Evolutionary conservation across 176 grass and related monocot genomes (phyloP).

Genomic region (Carex littledalei): DNA sequence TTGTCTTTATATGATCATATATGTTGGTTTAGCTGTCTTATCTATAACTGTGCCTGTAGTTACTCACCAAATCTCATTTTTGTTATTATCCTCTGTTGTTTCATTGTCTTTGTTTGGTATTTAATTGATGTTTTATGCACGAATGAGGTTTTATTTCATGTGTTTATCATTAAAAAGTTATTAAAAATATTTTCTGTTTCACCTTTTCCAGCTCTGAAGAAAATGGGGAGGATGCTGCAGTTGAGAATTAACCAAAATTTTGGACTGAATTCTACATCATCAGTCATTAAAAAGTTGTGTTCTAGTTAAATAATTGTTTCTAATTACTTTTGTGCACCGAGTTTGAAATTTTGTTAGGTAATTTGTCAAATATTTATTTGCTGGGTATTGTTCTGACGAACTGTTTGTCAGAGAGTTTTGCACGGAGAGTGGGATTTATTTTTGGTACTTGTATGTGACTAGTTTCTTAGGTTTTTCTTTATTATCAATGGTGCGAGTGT

Average conservation of each 20-base stretch:
- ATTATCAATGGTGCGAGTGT: constrained; percentile 21
- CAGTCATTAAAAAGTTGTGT: not conserved
- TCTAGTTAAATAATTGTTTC: constrained; percentile 20
- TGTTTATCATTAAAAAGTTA: not conserved
- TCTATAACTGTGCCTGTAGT: not conserved
- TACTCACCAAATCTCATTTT: not conserved
- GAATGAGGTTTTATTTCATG: not conserved
- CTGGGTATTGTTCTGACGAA: constrained; percentile 10
- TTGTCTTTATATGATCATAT: not conserved
- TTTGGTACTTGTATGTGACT: constrained; percentile 1
- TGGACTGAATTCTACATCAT: not conserved
- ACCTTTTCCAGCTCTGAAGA: constrained; percentile 8
- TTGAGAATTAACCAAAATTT: constrained; percentile 21
- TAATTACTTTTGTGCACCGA: not conserved
- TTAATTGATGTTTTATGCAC: not conserved
- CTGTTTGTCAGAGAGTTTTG: constrained; percentile 21
- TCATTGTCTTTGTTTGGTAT: not conserved
- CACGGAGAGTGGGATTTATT: constrained; percentile 4
- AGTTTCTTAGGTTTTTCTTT: constrained; percentile 8
- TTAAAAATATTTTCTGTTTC: not conserved
- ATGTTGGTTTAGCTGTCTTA: not conserved
- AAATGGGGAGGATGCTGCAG: constrained; percentile 5
- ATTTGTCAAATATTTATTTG: constrained; percentile 16
- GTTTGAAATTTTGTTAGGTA: constrained; percentile 15
- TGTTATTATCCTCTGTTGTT: not conserved